These are phyloP conservation scores for Myxozyma neglecta DNA, from an alignment of 805 yeast genomes.

Conservation along the genomic window DNA sequence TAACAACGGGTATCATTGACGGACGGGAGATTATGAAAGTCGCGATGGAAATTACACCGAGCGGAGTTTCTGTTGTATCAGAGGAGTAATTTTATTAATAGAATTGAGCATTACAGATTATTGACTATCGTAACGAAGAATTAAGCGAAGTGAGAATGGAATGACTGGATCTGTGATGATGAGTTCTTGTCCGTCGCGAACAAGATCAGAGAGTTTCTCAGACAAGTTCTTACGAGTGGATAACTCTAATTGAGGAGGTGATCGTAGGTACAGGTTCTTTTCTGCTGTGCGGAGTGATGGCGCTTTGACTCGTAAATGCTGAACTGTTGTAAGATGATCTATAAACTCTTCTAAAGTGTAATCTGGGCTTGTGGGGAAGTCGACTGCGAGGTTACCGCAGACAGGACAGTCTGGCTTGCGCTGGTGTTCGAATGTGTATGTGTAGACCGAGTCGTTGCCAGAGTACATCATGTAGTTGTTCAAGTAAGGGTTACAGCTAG, in stretches of 20 bases:
- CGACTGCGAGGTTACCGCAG: conserved; percentile 54
- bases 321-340: conserved; percentile 41
- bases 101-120: too few relatives aligned
- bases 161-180: conserved; percentile 54
- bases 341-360: conserved; percentile 48
- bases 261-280: conserved; percentile 48
- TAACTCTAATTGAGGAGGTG: conserved; percentile 50
- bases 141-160: conserved; percentile 46
- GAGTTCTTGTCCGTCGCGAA: conserved; percentile 50
- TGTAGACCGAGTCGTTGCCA: conserved; percentile 77
- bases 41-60: conserved; percentile 24
- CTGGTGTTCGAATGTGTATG: conserved; percentile 67
- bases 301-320: conserved; percentile 39
- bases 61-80: background rate
- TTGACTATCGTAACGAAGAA: conserved; percentile 22
- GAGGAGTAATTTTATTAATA: background rate
- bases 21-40: conserved; percentile 44
- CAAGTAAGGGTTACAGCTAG: conserved; percentile 64
- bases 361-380: conserved; percentile 26
- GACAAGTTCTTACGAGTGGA: conserved; percentile 49
- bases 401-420: conserved; percentile 67
- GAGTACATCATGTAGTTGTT: conserved; percentile 84
- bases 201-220: conserved; percentile 42
- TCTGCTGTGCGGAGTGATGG: conserved; percentile 51
- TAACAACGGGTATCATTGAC: conserved; percentile 51